Conservation (phyloP, 1,139 yeast species). For the Eremothecium cymbalariae region DNA sequence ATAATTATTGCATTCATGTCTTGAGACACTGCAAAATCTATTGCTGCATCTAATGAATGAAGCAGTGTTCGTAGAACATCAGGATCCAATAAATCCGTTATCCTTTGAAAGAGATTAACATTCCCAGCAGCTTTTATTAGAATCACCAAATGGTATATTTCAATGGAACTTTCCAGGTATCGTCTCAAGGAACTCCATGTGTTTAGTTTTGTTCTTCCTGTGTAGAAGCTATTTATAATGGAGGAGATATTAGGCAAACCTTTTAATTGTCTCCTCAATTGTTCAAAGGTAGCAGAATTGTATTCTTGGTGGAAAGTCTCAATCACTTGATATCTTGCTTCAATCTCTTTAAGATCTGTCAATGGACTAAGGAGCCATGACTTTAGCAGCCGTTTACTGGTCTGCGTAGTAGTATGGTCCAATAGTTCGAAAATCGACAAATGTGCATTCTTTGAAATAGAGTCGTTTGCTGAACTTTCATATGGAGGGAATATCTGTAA, state of each 20-base stretch:
- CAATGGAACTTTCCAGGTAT: slow-evolving; percentile 13
- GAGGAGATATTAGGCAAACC: slow-evolving; percentile 28
- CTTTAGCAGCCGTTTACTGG: slow-evolving; percentile 30
- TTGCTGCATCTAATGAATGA: slow-evolving; percentile 17
- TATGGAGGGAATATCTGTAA: slow-evolving; percentile 28
- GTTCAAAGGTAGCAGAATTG: slow-evolving; percentile 16
- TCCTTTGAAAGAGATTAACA: slow-evolving; percentile 8
- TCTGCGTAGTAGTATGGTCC: slow-evolving; percentile 27
- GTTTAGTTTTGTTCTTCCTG: slow-evolving; percentile 26
- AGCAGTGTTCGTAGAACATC: slow-evolving; percentile 11
- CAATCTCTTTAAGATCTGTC: slow-evolving; percentile 22
- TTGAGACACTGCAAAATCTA: slow-evolving; percentile 35
- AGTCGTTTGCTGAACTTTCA: slow-evolving; percentile 14
- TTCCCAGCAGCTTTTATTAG: slow-evolving; percentile 4
- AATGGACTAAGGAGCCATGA: slow-evolving; percentile 36
- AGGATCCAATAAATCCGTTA: slow-evolving; percentile 10
- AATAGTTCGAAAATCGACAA: slow-evolving; percentile 27
- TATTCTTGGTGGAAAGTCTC: slow-evolving; percentile 20
- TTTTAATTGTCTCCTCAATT: slow-evolving; percentile 18
- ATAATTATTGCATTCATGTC: slow-evolving; percentile 32
- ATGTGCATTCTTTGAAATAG: slow-evolving; percentile 11
- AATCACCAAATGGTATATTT: slow-evolving; percentile 9
- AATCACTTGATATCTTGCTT: slow-evolving; percentile 30
- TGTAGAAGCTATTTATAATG: slow-evolving; percentile 22
- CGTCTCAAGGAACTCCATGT: slow-evolving; percentile 26